Evolutionary conservation across 371 early-diverging fungal species (phyloP).

Genomic region (Synchytrium microbalum): DNA sequence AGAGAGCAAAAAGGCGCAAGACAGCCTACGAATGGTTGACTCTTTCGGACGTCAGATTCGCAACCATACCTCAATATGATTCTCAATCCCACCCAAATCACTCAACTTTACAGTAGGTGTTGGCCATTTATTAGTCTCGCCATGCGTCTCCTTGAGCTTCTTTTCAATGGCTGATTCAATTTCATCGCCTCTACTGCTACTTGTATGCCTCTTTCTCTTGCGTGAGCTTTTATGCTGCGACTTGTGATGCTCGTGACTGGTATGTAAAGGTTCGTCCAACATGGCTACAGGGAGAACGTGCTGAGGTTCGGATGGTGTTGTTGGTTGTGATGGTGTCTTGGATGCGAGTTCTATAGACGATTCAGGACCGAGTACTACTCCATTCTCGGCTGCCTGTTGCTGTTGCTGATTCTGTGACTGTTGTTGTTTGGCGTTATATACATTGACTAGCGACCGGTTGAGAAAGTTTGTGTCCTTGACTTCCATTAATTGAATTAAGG

Average conservation of each 20-base stretch:
- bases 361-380: background rate
- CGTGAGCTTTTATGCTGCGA: background rate
- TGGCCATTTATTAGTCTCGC: conserved; percentile 23
- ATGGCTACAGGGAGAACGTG: too few relatives aligned
- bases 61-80: conserved; percentile 60
- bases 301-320: background rate
- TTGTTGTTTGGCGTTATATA: conserved; percentile 12
- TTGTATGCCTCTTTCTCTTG: background rate
- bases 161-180: conserved; percentile 6
- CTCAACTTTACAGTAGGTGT: conserved; percentile 59
- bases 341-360: background rate
- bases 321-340: conserved; percentile 1
- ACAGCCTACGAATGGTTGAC: too few relatives aligned
- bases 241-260: background rate
- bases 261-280: background rate
- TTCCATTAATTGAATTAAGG: conserved; percentile 22
- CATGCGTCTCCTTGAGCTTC: background rate
- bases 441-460: conserved; percentile 21
- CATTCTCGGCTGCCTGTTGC: background rate
- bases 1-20: too few relatives aligned
- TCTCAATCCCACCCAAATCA: conserved; percentile 87
- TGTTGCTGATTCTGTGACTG: too few relatives aligned
- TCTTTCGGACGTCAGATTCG: too few relatives aligned
- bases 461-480: conserved; percentile 26
- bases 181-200: background rate